These are phyloP conservation scores for Aspergillus neoniger DNA, from an alignment of 2,329 filamentous ascomycete species.

Conservation along the genomic window DNA sequence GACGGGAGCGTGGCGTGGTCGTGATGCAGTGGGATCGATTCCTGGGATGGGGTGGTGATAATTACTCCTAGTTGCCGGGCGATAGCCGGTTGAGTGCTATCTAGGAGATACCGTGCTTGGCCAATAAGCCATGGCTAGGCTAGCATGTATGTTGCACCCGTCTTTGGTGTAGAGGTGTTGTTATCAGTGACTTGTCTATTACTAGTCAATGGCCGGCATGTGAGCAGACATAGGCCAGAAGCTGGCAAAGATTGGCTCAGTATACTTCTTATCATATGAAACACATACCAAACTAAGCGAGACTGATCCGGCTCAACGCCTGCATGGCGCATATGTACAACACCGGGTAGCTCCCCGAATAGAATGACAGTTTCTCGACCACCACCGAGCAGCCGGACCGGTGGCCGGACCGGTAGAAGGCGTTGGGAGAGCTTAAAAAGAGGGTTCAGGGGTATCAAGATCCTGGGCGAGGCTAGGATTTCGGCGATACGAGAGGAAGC, in stretches of 20 bases:
- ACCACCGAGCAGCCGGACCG: slow-evolving; percentile 9
- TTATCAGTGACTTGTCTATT: not conserved
- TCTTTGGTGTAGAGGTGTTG: not conserved
- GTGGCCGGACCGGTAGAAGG: slow-evolving; percentile 16
- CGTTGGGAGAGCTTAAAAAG: not conserved
- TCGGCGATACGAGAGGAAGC: not conserved
- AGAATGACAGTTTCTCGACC: not conserved
- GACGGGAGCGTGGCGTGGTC: slow-evolving; percentile 15
- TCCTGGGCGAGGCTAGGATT: not conserved
- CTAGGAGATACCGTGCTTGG: not conserved
- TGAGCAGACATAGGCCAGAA: not conserved
- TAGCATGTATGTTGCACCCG: not conserved
- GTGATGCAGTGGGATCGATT: slow-evolving; percentile 15
- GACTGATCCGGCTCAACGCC: not conserved
- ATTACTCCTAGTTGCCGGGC: not conserved
- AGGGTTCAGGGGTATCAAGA: slow-evolving; percentile 3
- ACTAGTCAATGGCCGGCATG: not conserved
- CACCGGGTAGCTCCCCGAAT: not conserved
- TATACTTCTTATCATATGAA: not conserved
- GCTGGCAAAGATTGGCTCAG: not conserved
- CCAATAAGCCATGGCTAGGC: not conserved
- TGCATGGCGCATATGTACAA: not conserved
- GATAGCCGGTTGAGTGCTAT: not conserved
- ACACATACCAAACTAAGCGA: not conserved
- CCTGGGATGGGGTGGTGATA: slow-evolving; percentile 13